Conservation (phyloP, 495 filamentous ascomycete genomes). For the Neohortaea acidophila region DNA sequence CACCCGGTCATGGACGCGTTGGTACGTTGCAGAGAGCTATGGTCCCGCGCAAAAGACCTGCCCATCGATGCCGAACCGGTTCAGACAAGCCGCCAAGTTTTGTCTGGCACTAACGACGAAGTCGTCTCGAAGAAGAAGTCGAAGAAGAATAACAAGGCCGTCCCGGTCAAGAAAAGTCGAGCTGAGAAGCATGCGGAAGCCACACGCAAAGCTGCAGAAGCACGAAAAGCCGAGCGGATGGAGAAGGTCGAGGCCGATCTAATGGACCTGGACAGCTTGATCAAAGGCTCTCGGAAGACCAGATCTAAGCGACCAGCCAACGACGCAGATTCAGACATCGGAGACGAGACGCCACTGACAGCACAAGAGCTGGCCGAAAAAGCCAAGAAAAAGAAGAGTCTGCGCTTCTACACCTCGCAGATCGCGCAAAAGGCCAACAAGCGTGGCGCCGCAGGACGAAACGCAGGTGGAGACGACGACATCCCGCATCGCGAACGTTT, state of each 20-base stretch:
- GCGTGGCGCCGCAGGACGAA: conserved; percentile 61
- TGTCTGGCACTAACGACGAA: conserved; percentile 1
- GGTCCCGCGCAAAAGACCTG: conserved; percentile 57
- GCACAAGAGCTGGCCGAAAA: conserved; percentile 63
- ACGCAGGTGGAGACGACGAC: conserved; percentile 82
- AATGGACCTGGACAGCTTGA: conserved; percentile 36
- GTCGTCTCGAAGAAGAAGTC: conserved; percentile 18
- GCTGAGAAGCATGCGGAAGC: conserved; percentile 36
- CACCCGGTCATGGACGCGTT: conserved; percentile 80
- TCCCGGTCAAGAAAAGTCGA: conserved; percentile 31
- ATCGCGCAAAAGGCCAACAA: conserved; percentile 83
- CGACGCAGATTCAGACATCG: conserved; percentile 49
- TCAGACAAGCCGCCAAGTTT: conserved; percentile 25
- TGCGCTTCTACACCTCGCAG: conserved; percentile 94
- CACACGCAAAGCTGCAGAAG: conserved; percentile 38
- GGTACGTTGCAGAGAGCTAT: conserved; percentile 62
- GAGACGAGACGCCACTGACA: conserved; percentile 47
- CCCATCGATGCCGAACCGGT: conserved; percentile 18
- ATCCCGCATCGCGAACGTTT: conserved; percentile 80
- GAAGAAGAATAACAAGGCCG: no score
- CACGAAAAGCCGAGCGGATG: conserved; percentile 40
- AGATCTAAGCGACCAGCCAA: conserved; percentile 22
- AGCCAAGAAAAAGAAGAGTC: conserved; percentile 64
- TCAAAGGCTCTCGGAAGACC: conserved; percentile 21
- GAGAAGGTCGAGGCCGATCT: conserved; percentile 53